Evolutionary conservation across 139 green algal genomes (phyloP).

Genomic region (Coelastrella sp.): DNA sequence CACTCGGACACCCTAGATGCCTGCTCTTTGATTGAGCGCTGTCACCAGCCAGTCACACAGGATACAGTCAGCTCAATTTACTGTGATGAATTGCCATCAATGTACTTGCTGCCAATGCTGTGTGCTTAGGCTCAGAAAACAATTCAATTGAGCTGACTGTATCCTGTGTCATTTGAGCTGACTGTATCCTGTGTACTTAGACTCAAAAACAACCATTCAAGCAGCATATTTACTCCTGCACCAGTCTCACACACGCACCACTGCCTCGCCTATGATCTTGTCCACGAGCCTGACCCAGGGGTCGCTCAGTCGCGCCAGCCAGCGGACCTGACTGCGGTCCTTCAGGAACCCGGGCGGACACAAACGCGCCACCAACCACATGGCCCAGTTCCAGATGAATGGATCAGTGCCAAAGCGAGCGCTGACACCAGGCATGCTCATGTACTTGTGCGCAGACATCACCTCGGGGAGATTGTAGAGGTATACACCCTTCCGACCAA

Average conservation of each 20-base stretch:
- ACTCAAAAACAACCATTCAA: not conserved
- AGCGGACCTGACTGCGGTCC: slow-evolving; percentile 34
- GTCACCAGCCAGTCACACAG: too few relatives aligned
- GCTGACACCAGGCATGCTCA: slow-evolving; percentile 81
- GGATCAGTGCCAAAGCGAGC: slow-evolving; percentile 95
- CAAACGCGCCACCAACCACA: slow-evolving; percentile 84
- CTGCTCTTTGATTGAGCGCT: too few relatives aligned
- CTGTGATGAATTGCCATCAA: too few relatives aligned
- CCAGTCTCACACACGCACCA: slow-evolving; percentile 54
- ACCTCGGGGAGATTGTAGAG: slow-evolving; percentile 94
- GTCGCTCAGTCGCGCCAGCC: slow-evolving; percentile 63
- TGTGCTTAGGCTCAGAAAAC: too few relatives aligned
- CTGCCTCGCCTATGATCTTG: slow-evolving; percentile 83
- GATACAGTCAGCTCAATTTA: too few relatives aligned
- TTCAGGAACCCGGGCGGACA: slow-evolving; percentile 60
- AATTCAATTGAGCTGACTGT: too few relatives aligned
- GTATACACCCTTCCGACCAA: slow-evolving; percentile 70
- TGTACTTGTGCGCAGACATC: slow-evolving; percentile 65
- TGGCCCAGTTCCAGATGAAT: slow-evolving; percentile 94
- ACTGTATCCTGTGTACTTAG: too few relatives aligned
- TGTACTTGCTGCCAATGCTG: too few relatives aligned
- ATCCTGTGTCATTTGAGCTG: too few relatives aligned
- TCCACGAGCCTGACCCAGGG: slow-evolving; percentile 85
- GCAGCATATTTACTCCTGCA: not conserved
- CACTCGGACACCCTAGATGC: too few relatives aligned